Percentiles rank a stretch among this genome's conserved stretches.
Evolutionary conservation across 2,329 filamentous ascomycete genomes (phyloP).

Genomic region (Domatiomyces globalis): DNA sequence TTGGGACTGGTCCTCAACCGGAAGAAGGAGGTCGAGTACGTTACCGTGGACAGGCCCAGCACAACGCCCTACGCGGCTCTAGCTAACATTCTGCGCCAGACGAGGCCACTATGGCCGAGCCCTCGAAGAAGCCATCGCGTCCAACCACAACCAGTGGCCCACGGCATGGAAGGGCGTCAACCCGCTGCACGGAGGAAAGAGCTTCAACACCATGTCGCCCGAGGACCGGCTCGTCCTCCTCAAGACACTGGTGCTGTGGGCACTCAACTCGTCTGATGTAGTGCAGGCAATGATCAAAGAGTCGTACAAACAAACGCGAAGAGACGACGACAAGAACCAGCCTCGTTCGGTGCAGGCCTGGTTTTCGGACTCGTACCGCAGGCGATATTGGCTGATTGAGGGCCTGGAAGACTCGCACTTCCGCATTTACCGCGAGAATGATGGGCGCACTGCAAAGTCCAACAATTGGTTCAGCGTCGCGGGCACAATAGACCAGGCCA

Average conservation of each 20-base stretch:
- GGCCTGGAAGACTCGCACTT: slow-evolving; percentile 90
- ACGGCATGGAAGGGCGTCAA: slow-evolving; percentile 68
- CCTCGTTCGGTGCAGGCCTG: slow-evolving; percentile 80
- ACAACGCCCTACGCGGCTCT: background rate
- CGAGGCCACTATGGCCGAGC: slow-evolving; percentile 85
- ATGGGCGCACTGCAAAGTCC: slow-evolving; percentile 53
- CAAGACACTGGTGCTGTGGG: slow-evolving; percentile 73
- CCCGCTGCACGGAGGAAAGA: slow-evolving; percentile 64
- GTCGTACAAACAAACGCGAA: slow-evolving; percentile 74
- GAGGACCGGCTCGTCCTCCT: slow-evolving; percentile 73
- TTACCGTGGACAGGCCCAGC: slow-evolving; percentile 10
- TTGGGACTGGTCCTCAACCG: slow-evolving; percentile 81
- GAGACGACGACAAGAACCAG: slow-evolving; percentile 66
- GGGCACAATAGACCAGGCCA: slow-evolving; percentile 76
- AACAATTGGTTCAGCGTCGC: slow-evolving; percentile 90
- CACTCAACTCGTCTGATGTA: slow-evolving; percentile 71
- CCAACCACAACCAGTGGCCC: slow-evolving; percentile 81
- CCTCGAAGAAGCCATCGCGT: slow-evolving; percentile 78
- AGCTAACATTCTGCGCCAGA: slow-evolving; percentile 37
- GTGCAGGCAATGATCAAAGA: slow-evolving; percentile 71
- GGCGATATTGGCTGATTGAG: slow-evolving; percentile 86
- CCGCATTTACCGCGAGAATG: slow-evolving; percentile 85
- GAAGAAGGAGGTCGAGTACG: slow-evolving; percentile 98
- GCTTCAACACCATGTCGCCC: slow-evolving; percentile 69
- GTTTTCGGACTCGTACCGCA: slow-evolving; percentile 79